phyloP scores from a whole-genome alignment of 2,329 filamentous ascomycete genomes.

The Endothia cerciana region DNA sequence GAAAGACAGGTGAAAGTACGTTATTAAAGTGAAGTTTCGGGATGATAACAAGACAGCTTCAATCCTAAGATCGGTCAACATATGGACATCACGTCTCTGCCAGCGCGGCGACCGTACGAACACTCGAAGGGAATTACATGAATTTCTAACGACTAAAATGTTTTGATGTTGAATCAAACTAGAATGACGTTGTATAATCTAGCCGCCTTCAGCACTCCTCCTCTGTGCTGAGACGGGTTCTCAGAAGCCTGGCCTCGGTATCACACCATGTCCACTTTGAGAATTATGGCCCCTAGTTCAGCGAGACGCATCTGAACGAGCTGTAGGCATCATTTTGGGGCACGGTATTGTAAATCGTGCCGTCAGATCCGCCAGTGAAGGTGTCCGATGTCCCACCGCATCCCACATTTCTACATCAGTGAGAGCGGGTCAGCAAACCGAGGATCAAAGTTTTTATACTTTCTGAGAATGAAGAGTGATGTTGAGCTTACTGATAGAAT shows the following conservation, averaged over 20 bases:
- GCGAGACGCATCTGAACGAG: not conserved
- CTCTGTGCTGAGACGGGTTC: not conserved
- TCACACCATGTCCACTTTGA: not conserved
- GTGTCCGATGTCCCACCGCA: not conserved
- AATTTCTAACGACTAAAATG: not conserved
- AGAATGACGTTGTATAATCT: not conserved
- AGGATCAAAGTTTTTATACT: not conserved
- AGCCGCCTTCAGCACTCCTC: not conserved
- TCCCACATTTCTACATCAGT: not conserved
- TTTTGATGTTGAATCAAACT: not conserved
- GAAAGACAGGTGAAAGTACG: not conserved
- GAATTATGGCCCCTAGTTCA: not conserved
- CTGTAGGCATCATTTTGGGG: constrained; percentile 3
- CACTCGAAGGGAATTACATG: not conserved
- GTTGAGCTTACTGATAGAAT: not conserved
- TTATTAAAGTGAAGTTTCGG: not conserved
- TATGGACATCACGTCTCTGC: not conserved
- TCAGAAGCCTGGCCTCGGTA: not conserved
- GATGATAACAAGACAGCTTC: not conserved
- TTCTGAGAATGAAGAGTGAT: not conserved
- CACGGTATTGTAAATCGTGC: not conserved
- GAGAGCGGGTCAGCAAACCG: not conserved
- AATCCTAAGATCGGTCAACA: too few relatives aligned
- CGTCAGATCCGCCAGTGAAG: not conserved
- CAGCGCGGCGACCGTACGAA: not conserved